Percentiles rank a stretch among this genome's conserved stretches.
Conservation (phyloP, 2,329 filamentous ascomycete genomes). For the Elsinoe ampelina region DNA sequence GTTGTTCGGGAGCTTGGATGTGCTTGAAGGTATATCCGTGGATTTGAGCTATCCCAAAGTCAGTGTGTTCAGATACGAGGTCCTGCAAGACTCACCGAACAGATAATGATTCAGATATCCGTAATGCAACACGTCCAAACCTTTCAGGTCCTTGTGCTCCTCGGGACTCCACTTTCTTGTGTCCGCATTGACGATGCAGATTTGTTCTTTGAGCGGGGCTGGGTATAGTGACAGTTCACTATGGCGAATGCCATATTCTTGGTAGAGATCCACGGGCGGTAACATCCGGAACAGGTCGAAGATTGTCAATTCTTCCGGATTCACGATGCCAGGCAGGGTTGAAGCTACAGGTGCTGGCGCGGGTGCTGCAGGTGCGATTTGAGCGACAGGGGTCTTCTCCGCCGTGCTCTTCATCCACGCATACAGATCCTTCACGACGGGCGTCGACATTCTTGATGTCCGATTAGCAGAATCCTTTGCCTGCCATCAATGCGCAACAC, state of each 20-base stretch:
- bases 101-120: conserved; percentile 28
- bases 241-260: neutral
- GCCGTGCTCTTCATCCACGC: neutral
- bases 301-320: neutral
- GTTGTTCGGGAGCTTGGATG: conserved; percentile 34
- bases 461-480: neutral
- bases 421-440: neutral
- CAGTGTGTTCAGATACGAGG: too few relatives aligned
- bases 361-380: neutral
- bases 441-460: neutral
- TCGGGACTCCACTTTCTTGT: conserved; percentile 3
- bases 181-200: conserved; percentile 1
- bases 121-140: neutral
- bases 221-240: conserved; percentile 3
- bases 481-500: neutral
- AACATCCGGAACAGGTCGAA: neutral
- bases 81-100: too few relatives aligned
- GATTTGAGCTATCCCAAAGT: too few relatives aligned
- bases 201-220: neutral
- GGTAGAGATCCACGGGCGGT: neutral
- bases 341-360: neutral
- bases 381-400: neutral
- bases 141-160: neutral
- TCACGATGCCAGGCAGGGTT: neutral
- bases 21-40: conserved; percentile 44